Evolutionary conservation across 1,284 basidiomycete species (phyloP), one percentile per base, ranked within the genome.

Genomic region (Boletus mariae): DNA sequence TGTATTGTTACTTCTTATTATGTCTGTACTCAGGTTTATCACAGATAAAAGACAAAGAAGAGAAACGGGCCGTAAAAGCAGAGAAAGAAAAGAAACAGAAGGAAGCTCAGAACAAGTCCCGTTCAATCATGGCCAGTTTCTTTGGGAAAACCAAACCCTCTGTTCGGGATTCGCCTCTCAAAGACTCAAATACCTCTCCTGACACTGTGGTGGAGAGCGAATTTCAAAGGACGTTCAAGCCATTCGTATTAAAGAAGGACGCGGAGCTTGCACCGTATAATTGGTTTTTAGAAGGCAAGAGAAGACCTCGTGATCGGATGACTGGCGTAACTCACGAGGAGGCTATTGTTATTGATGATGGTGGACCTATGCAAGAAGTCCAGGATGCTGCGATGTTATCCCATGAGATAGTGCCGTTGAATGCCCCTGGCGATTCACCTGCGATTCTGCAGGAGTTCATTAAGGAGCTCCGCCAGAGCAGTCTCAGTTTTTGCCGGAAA

Each of bases 181-280:
- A 71, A 35, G 70, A 73, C 23, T 60, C 62, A 3, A 59, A 62
- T 37, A 58, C 64, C 28, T 65, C 67, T n/a, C 69, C 75, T 5
- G 74, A 71, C 9, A 68, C 78, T 38, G 77, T 76, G 1, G 63
- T 62, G n/a, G 71, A 74, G 38, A 80, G 80, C 6, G 89, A 93
- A 46, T 94, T 90, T 61, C 78, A 85, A 53, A 80, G 74, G 59
- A 76, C 78, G 0, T 94, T 94, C 74, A 85, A 81, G 59, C 83
- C 90, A 1, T 94, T 92, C 64, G 75, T 82, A 7, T 59, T 88
- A 56, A 90, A 87, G 72, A 89, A 86, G 60, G 87, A 83, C 56
- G 79, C 81, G 5, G 74, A 78, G 26, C 60, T 92, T 13, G 90
- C 91, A 4, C 86, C 87, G 0, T 65, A 77, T 41, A 93, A 92